Evolutionary conservation across 768 basidiomycete species (phyloP), one percentile per base, ranked within the genome.

Genomic region (Lactarius hengduanensis): DNA sequence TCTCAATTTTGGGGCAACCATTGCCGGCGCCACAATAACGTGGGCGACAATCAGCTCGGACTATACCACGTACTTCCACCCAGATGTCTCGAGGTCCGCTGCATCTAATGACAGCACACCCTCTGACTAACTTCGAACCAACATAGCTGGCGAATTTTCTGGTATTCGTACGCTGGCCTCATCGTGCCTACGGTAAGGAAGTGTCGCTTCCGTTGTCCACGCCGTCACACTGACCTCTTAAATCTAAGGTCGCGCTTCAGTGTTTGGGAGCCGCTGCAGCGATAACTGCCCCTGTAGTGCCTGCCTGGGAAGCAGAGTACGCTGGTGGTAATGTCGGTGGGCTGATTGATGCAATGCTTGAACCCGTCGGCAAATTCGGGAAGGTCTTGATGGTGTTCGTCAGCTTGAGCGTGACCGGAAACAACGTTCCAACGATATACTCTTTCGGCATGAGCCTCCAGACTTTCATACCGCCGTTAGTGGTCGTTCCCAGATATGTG

Each of bases 351-450:
- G 88, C 86, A 0, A 82, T 90, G 71, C 79, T 91, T 7, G 76
- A 78, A 20, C 91, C 90, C 3, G 77, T 78, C 1, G 84, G 85
- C 1, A 81, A 81, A 38, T 91, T 90, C 75, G 85, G 89, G 0
- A 89, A 89, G 69, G 85, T 90, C 75, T 78, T 92, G 56, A 80
- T 87, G 0, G 88, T 90, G 30, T 73, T 94, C 62, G 80, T 94
- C 69, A 85, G 88, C n/a, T 76, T 95, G 38, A 87, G 86, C 65
- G 85, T 92, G 15, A 86, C 87, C 1, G 90, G 85, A 3, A 95
- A 94, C 77, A 88, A 92, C 55, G 90, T 91, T 1, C 85, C 88
- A 2, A 89, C 91, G 7, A 86, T 94, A 67, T 97, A 97, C 75
- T 91, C 89, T 54, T 83, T 89, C 64, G 84, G 86, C 69, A 81